A percentile compares a stretch with the other conserved stretches of the same genome.
phyloP scores from a whole-genome alignment of 2,329 filamentous ascomycete genomes.

The Penicillium concentricum region DNA sequence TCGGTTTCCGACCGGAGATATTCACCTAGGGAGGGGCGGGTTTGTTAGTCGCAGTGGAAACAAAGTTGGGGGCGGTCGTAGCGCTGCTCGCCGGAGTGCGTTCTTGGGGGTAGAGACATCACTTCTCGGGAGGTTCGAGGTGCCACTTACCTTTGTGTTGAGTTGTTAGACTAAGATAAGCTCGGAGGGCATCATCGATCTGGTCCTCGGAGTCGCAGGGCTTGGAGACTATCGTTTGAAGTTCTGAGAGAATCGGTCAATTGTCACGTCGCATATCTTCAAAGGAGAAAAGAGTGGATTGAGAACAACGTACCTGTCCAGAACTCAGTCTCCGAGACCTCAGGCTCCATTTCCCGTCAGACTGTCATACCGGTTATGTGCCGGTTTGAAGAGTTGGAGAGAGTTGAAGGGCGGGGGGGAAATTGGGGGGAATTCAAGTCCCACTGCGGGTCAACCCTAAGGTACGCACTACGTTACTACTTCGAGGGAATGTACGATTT shows the following conservation, averaged over 20 bases:
- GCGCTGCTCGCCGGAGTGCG: background rate
- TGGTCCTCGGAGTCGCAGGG: constrained; percentile 60
- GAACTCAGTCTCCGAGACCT: constrained; percentile 76
- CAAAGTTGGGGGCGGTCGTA: background rate
- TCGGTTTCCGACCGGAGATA: constrained; percentile 76
- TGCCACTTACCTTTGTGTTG: constrained; percentile 60
- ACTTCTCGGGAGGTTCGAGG: background rate
- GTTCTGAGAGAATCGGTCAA: constrained; percentile 49
- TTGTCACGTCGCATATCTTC: constrained; percentile 9
- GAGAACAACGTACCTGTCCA: constrained; percentile 69
- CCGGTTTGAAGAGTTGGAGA: constrained; percentile 22
- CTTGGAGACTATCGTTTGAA: constrained; percentile 63
- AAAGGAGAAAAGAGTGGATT: background rate
- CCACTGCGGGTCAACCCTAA: constrained; percentile 17
- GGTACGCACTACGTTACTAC: background rate
- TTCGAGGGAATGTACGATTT: background rate
- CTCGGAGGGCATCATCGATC: constrained; percentile 82
- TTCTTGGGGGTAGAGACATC: background rate
- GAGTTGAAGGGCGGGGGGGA: constrained; percentile 15
- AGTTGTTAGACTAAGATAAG: constrained; percentile 77
- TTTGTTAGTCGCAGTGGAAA: constrained; percentile 10
- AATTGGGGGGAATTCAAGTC: constrained; percentile 13
- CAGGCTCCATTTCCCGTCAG: constrained; percentile 61
- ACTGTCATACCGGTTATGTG: constrained; percentile 35
- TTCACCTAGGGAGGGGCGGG: constrained; percentile 51